Evolutionary conservation across 2,329 filamentous ascomycete genomes (phyloP).

Genomic region (Cercospora sp.): DNA sequence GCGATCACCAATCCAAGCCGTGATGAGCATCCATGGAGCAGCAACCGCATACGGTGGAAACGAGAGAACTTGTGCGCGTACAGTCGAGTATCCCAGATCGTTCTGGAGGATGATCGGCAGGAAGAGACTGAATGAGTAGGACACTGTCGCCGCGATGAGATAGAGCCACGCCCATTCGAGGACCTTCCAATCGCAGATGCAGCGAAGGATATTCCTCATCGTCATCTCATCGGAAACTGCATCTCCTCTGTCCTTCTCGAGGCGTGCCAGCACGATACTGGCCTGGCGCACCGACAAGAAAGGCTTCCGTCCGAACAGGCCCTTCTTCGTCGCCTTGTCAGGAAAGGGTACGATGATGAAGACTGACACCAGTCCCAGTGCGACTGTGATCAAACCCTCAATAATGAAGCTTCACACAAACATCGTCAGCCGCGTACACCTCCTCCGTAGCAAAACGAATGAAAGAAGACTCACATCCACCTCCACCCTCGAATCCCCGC

Average conservation of each 20-base stretch:
- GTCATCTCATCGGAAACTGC: constrained; percentile 6
- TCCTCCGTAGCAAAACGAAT: neutral
- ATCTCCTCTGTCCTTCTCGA: neutral
- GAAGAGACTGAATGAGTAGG: constrained; percentile 76
- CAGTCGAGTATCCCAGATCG: neutral
- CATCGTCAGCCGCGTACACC: neutral
- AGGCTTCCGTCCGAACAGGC: neutral
- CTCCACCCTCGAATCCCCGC: neutral
- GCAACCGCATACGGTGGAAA: neutral
- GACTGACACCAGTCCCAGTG: neutral
- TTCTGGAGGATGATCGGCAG: constrained; percentile 66
- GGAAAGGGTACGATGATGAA: neutral
- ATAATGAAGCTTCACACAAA: neutral
- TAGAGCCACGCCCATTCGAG: constrained; percentile 17
- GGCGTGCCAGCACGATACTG: neutral
- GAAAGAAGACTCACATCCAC: neutral
- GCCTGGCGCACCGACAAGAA: neutral
- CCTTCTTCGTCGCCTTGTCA: neutral
- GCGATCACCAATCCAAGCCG: neutral
- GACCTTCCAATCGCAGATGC: constrained; percentile 7
- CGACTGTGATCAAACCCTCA: neutral
- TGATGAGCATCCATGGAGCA: neutral
- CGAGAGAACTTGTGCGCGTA: neutral
- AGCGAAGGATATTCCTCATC: constrained; percentile 1
- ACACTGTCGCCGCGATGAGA: constrained; percentile 55